Evolutionary conservation across 83 land plant species (phyloP).

Genomic region (Thuja plicata): DNA sequence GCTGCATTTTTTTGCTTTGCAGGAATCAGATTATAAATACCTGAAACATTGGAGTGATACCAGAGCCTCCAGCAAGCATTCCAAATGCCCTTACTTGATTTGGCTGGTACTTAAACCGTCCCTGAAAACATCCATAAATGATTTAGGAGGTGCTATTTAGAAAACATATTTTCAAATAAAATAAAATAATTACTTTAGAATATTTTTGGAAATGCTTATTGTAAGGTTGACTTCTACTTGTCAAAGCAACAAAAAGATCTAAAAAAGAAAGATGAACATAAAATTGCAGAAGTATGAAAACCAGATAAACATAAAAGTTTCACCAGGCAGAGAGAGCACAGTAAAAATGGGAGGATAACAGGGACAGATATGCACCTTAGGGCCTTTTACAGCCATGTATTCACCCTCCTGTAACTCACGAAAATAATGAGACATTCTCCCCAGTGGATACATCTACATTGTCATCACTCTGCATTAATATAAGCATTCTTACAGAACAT

Average conservation of each 20-base stretch:
- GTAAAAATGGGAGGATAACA: not conserved
- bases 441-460: conserved; percentile 83
- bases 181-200: not conserved
- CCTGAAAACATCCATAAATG: conserved; percentile 34
- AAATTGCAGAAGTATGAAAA: not conserved
- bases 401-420: conserved; percentile 83
- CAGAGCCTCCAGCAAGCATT: conserved; percentile 96
- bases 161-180: not conserved
- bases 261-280: not conserved
- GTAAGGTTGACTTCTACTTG: not conserved
- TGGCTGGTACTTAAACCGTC: conserved; percentile 80
- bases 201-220: not conserved
- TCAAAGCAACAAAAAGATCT: not conserved
- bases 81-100: conserved; percentile 86
- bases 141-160: not conserved
- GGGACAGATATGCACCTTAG: conserved; percentile 58
- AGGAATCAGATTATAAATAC: conserved; percentile 26
- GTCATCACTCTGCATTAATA: not conserved
- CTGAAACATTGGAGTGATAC: conserved; percentile 97
- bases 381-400: conserved; percentile 80
- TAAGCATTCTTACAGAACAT: conserved; percentile 7
- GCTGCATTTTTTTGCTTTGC: not conserved
- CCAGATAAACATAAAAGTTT: not conserved
- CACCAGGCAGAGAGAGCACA: not conserved
- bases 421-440: conserved; percentile 92